Base-by-base conservation (phyloP, 257 asterid species). In the Linderniella brevidens region DNA sequence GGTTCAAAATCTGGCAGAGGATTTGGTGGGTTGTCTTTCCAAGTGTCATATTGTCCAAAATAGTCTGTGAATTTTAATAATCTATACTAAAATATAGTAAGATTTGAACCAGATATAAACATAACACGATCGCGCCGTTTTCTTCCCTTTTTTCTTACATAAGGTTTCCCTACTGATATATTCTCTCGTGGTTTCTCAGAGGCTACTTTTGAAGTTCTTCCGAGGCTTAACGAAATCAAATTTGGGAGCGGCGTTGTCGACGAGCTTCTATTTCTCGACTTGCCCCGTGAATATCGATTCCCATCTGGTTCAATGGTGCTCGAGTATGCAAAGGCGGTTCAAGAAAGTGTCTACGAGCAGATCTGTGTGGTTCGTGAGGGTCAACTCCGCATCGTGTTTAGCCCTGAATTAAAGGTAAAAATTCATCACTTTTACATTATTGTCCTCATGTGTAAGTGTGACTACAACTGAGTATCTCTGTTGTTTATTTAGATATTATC, bases 361-460 rank as follows among this genome's bases (percentile, higher is more conserved):
- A 86, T 83, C 46, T 93, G 95, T 14, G 95, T 88, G 59, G 98
- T 88, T 53, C 95, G 93, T 61, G 98, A 88, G 35, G 98, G 98
- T 50, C 98, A 80, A 74, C 93, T 88, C 59, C 84, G 95, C n/a
- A 71, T 88, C 50, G 82, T 80, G 36, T 88, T 88, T 59, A 72
- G 95, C 41, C 86, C 90, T 46, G 94, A 88, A 64, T 78, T 88
- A 57, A 88, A 88, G 98, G 98, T 88, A 60, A 39, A 9, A 4
- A n/a, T 9, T 11, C 8, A 13, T 37, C 3, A 13, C 7, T 14
- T 35, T 12, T 29, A 8, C 11, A 1, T 7, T 41, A 43, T 20
- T 41, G 45, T 53, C 49, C 3, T 35, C 32, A 17, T 53, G 50
- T 54, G 9, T 42, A 19, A 36, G 56, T 29, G 17, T 12, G 14